Percentiles rank a stretch among this genome's conserved stretches.
phyloP scores from a whole-genome alignment of 768 basidiomycete genomes.

The Brasilioporus rufonigricans region DNA sequence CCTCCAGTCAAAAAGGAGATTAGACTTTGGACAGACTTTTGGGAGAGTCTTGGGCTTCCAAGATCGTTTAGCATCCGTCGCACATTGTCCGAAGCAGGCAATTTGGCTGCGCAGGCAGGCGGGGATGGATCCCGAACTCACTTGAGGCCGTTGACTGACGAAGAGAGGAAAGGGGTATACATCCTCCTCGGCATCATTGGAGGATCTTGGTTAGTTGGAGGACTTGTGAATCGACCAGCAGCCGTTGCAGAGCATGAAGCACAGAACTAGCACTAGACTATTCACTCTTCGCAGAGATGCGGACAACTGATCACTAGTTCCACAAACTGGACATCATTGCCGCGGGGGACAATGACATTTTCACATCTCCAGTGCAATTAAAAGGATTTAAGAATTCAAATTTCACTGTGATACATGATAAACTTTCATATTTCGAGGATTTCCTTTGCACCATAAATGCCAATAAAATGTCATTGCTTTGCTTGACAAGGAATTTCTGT shows the following conservation, averaged over 20 bases:
- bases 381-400: no score
- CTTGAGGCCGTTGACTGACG: constrained; percentile 37
- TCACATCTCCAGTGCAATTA: no score
- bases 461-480: no score
- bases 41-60: constrained; percentile 38
- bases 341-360: no score
- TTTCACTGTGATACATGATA: no score
- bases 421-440: no score
- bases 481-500: no score
- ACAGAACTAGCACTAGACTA: constrained; percentile 13
- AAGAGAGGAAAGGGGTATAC: constrained; percentile 50
- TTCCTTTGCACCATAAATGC: no score
- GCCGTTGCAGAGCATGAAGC: constrained; percentile 6
- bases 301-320: no score
- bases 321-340: no score
- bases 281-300: constrained; percentile 4
- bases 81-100: constrained; percentile 10
- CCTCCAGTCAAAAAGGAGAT: constrained; percentile 12
- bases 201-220: constrained; percentile 48
- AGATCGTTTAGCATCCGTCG: constrained; percentile 26
- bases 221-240: constrained; percentile 22
- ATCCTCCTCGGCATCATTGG: constrained; percentile 46
- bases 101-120: constrained; percentile 12
- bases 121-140: constrained; percentile 16
- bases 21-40: constrained; percentile 35